Conservation (phyloP, 179 eudicot species). For the Beta corolliflora region DNA sequence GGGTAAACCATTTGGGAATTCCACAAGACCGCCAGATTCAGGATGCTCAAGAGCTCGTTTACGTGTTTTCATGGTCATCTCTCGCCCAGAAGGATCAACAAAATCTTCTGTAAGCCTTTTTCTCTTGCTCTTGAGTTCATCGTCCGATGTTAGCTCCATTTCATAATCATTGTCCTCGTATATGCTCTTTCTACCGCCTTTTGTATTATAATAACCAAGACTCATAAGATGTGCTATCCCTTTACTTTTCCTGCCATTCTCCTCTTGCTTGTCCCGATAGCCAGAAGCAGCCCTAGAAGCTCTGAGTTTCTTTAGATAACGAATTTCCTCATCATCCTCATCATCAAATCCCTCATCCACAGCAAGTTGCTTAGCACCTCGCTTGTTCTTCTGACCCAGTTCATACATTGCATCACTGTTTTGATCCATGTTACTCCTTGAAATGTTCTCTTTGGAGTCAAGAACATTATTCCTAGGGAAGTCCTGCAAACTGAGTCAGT, state of each 20-base stretch:
- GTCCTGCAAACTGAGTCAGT: conserved; percentile 33
- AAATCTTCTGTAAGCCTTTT: conserved; percentile 43
- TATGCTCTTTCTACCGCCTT: conserved; percentile 35
- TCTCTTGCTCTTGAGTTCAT: conserved; percentile 51
- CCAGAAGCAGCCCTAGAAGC: conserved; percentile 50
- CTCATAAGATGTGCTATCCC: conserved; percentile 26
- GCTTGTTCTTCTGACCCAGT: conserved; percentile 58
- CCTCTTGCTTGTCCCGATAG: conserved; percentile 37
- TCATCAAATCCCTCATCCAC: conserved; percentile 61
- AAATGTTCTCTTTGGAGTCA: conserved; percentile 40
- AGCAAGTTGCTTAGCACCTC: conserved; percentile 55
- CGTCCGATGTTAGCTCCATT: conserved; percentile 47
- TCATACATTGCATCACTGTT: conserved; percentile 32
- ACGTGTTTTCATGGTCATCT: conserved; percentile 70
- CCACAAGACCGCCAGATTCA: conserved; percentile 48
- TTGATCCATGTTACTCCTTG: conserved; percentile 29
- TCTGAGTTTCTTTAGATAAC: conserved; percentile 72
- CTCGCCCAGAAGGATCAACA: conserved; percentile 48
- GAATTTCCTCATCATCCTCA: conserved; percentile 84
- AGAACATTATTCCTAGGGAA: conserved; percentile 36
- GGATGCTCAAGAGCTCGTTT: conserved; percentile 72
- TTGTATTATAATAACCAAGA: conserved; percentile 24
- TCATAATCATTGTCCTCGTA: conserved; percentile 52
- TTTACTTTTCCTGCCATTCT: conserved; percentile 41
- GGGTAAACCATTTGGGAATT: conserved; percentile 78